These are phyloP conservation scores for Lipomyces mesembrius DNA, from an alignment of 805 yeast species.

Conservation along the genomic window DNA sequence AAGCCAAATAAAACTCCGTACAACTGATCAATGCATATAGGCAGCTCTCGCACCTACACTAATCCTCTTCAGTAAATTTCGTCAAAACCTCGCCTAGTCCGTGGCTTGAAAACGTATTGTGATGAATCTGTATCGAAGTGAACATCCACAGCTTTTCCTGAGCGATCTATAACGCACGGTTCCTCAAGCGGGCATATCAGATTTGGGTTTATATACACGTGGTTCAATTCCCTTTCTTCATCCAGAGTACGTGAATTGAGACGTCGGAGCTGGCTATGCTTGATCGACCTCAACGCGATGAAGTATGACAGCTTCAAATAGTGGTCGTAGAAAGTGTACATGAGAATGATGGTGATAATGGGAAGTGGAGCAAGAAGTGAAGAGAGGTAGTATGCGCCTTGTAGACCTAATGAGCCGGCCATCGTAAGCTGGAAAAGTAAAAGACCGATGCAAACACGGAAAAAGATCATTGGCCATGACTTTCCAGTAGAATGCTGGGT, in stretches of 20 bases:
- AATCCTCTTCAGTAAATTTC: background rate
- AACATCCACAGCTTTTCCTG: slow-evolving; percentile 30
- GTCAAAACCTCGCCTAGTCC: background rate
- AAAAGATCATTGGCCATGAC: slow-evolving; percentile 89
- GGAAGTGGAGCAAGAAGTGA: slow-evolving; percentile 77
- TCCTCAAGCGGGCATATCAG: slow-evolving; percentile 74
- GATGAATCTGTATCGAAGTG: slow-evolving; percentile 18
- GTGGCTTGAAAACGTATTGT: background rate
- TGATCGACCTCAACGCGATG: slow-evolving; percentile 78
- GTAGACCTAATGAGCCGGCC: slow-evolving; percentile 86
- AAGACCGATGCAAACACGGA: slow-evolving; percentile 80
- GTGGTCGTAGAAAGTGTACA: slow-evolving; percentile 81
- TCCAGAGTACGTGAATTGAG: slow-evolving; percentile 62
- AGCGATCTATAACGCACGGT: slow-evolving; percentile 66
- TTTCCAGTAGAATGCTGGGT: slow-evolving; percentile 96
- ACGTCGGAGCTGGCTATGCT: slow-evolving; percentile 28
- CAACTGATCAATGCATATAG: background rate
- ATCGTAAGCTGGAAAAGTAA: slow-evolving; percentile 86
- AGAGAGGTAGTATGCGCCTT: slow-evolving; percentile 77
- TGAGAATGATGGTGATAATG: slow-evolving; percentile 61
- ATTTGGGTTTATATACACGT: slow-evolving; percentile 78
- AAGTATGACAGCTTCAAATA: slow-evolving; percentile 80
- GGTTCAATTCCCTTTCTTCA: slow-evolving; percentile 72
- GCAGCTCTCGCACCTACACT: background rate
- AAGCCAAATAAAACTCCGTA: background rate